Percentiles rank a stretch among this genome's conserved stretches.
Evolutionary conservation across 305 asterid genomes (phyloP).

Genomic region (Stenogyne calaminthoides): DNA sequence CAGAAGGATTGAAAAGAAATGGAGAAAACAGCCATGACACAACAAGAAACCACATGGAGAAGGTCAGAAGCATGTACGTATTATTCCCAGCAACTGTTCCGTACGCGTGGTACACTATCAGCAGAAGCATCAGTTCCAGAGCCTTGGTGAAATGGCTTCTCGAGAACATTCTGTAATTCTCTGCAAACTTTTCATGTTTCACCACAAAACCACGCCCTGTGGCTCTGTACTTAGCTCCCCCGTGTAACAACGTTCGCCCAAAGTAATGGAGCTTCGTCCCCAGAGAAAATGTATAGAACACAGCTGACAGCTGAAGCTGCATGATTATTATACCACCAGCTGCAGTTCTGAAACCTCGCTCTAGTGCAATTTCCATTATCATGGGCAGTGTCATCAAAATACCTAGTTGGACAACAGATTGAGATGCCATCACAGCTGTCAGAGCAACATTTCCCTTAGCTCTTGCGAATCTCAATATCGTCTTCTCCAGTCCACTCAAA

Average conservation of each 20-base stretch:
- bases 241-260: slow-evolving; percentile 81
- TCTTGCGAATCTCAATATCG: slow-evolving; percentile 65
- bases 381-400: slow-evolving; percentile 78
- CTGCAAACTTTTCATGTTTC: slow-evolving; percentile 77
- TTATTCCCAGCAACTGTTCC: slow-evolving; percentile 46
- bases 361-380: slow-evolving; percentile 90
- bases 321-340: slow-evolving; percentile 65
- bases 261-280: slow-evolving; percentile 88
- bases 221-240: slow-evolving; percentile 88
- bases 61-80: slow-evolving; percentile 42
- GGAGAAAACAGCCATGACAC: slow-evolving; percentile 83
- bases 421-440: slow-evolving; percentile 78
- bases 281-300: slow-evolving; percentile 83
- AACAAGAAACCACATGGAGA: slow-evolving; percentile 82
- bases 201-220: slow-evolving; percentile 96
- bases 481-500: slow-evolving; percentile 76
- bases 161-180: slow-evolving; percentile 88
- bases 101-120: slow-evolving; percentile 53
- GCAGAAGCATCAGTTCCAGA: slow-evolving; percentile 69
- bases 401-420: slow-evolving; percentile 81
- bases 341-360: slow-evolving; percentile 83
- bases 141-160: slow-evolving; percentile 84
- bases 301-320: slow-evolving; percentile 84
- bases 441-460: slow-evolving; percentile 63
- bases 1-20: slow-evolving; percentile 85